Conservation (phyloP, 1,284 basidiomycete genomes). For the Tilletiaria anomala region DNA sequence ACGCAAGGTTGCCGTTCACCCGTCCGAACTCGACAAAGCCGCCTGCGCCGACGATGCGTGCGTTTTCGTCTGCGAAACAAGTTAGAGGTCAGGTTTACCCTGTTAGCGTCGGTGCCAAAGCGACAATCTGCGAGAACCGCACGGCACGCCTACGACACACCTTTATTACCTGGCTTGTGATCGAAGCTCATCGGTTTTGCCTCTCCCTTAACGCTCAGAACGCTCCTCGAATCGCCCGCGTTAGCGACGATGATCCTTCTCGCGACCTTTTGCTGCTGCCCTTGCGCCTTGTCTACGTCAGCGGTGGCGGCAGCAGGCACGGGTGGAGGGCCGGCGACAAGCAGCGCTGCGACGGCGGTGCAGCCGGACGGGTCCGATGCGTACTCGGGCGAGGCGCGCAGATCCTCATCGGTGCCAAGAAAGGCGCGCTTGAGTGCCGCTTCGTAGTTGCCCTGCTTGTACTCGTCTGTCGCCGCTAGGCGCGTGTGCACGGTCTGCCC, state of each 20-base stretch:
- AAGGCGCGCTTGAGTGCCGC: constrained; percentile 75
- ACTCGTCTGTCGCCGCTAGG: constrained; percentile 58
- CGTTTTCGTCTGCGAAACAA: constrained; percentile 55
- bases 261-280: constrained; percentile 6
- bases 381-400: constrained; percentile 73
- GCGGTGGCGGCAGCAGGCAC: constrained; percentile 7
- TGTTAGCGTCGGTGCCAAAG: background rate
- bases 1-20: constrained; percentile 92
- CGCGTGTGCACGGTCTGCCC: constrained; percentile 77
- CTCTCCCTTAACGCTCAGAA: constrained; percentile 71
- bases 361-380: constrained; percentile 87
- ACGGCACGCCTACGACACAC: constrained; percentile 43
- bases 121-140: background rate
- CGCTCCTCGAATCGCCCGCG: constrained; percentile 87
- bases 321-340: constrained; percentile 22
- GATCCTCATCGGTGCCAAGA: constrained; percentile 84
- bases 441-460: constrained; percentile 56
- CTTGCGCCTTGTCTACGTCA: background rate
- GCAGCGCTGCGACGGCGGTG: constrained; percentile 70
- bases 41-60: constrained; percentile 78
- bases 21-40: constrained; percentile 94
- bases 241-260: constrained; percentile 52
- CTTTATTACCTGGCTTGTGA: constrained; percentile 82
- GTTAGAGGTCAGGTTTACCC: background rate
- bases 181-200: constrained; percentile 81